These are phyloP conservation scores for Alternaria ethzedia DNA, from an alignment of 2,329 filamentous ascomycete genomes.

Conservation along the genomic window DNA sequence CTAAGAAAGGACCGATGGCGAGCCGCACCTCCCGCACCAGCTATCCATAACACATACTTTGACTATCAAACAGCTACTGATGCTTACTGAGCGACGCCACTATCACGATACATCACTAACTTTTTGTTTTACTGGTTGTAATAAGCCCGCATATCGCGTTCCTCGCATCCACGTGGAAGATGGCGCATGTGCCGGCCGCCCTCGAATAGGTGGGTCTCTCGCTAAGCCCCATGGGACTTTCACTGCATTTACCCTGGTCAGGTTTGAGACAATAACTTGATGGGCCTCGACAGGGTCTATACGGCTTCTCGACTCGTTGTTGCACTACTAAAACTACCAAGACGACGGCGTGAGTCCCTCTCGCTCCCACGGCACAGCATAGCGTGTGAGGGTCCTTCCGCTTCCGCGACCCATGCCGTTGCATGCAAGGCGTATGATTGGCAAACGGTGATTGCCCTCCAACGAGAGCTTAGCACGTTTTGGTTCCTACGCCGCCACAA, in stretches of 20 bases:
- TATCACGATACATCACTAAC: not conserved
- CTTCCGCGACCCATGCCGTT: slow-evolving; percentile 6
- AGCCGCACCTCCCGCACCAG: slow-evolving; percentile 9
- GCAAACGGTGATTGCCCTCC: not conserved
- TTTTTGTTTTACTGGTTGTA: not conserved
- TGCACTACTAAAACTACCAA: slow-evolving; percentile 1
- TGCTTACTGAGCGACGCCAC: not conserved
- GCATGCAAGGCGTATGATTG: not conserved
- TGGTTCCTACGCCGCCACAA: slow-evolving; percentile 1
- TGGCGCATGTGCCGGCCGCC: not conserved
- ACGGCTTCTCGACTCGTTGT: not conserved
- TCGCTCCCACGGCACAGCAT: not conserved
- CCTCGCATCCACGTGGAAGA: not conserved
- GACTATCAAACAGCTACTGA: not conserved
- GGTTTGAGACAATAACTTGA: slow-evolving; percentile 2
- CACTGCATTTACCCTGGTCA: slow-evolving; percentile 9
- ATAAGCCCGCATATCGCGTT: not conserved
- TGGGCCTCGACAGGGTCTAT: not conserved
- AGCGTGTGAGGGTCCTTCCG: not conserved
- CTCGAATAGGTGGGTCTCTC: not conserved
- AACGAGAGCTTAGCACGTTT: not conserved
- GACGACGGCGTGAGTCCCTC: not conserved
- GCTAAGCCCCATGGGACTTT: not conserved
- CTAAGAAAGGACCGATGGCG: slow-evolving; percentile 1
- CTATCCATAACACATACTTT: not conserved